Percentiles rank a stretch among this genome's conserved stretches.
Evolutionary conservation across 2,329 filamentous ascomycete genomes (phyloP).

Genomic region (Phialophora chinensis): DNA sequence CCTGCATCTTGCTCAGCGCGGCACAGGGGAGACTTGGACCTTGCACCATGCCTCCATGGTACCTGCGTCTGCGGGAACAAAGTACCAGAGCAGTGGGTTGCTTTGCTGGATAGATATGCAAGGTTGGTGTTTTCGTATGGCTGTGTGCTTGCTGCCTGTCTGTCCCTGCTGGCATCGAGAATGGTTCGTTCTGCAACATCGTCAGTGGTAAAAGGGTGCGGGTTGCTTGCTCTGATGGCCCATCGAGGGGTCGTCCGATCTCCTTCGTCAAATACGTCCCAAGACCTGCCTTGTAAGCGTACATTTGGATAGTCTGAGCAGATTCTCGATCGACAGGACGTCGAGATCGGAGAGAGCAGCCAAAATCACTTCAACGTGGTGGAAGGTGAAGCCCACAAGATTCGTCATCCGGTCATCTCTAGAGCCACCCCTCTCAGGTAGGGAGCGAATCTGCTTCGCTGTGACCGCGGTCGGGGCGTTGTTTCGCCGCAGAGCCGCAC

Average conservation of each 20-base stretch:
- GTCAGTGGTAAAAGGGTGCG: not conserved
- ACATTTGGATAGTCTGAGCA: not conserved
- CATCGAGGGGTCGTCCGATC: not conserved
- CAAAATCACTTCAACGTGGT: not conserved
- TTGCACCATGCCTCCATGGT: not conserved
- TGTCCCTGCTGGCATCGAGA: not conserved
- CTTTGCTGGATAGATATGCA: not conserved
- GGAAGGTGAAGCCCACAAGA: not conserved
- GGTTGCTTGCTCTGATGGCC: not conserved
- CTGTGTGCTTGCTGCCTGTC: not conserved
- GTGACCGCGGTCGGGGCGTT: not conserved
- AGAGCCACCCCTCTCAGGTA: not conserved
- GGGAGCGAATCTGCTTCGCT: not conserved
- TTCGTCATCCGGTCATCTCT: not conserved
- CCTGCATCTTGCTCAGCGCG: not conserved
- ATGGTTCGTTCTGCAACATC: not conserved
- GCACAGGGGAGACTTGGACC: no score
- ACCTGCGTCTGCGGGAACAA: not conserved
- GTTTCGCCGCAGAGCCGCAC: constrained; percentile 17
- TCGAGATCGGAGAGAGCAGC: not conserved
- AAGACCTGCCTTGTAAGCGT: not conserved
- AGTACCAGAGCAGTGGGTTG: not conserved
- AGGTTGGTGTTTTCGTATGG: not conserved
- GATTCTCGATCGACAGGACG: not conserved
- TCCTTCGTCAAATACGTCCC: not conserved